Evolutionary conservation across 2,329 filamentous ascomycete genomes (phyloP).

Genomic region (Aspergillus awamori): DNA sequence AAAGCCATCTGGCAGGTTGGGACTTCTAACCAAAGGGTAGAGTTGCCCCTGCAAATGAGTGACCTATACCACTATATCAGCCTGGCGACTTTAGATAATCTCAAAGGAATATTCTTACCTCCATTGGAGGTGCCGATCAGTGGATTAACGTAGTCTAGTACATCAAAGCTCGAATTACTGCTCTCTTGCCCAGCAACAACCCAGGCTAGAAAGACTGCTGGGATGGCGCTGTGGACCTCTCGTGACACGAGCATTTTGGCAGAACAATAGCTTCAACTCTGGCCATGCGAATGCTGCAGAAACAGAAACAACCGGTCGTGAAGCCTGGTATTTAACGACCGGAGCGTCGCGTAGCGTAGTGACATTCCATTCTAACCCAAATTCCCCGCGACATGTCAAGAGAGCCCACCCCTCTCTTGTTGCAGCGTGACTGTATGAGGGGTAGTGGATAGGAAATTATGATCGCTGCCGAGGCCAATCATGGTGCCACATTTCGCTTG

Average conservation of each 20-base stretch:
- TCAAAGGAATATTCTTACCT: constrained; percentile 26
- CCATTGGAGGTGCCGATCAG: constrained; percentile 60
- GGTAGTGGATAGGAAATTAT: background rate
- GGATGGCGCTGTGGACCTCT: background rate
- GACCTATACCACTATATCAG: constrained; percentile 39
- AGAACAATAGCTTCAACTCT: background rate
- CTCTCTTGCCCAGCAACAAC: background rate
- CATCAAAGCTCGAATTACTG: constrained; percentile 28
- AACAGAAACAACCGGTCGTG: background rate
- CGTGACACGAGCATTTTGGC: background rate
- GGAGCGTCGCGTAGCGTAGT: background rate
- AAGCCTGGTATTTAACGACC: background rate
- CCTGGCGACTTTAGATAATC: background rate
- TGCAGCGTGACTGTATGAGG: background rate
- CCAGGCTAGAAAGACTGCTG: background rate
- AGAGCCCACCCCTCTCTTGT: background rate
- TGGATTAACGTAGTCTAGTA: constrained; percentile 52
- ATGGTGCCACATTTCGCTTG: background rate
- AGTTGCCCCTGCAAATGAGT: constrained; percentile 61
- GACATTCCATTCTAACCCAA: background rate
- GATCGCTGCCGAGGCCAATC: background rate
- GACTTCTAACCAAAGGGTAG: constrained; percentile 51
- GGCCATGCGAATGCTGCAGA: background rate
- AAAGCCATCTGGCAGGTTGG: constrained; percentile 1
- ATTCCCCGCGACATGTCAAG: background rate